Evolutionary conservation across 1,139 yeast species (phyloP).

Genomic region (Geotrichum candidum): DNA sequence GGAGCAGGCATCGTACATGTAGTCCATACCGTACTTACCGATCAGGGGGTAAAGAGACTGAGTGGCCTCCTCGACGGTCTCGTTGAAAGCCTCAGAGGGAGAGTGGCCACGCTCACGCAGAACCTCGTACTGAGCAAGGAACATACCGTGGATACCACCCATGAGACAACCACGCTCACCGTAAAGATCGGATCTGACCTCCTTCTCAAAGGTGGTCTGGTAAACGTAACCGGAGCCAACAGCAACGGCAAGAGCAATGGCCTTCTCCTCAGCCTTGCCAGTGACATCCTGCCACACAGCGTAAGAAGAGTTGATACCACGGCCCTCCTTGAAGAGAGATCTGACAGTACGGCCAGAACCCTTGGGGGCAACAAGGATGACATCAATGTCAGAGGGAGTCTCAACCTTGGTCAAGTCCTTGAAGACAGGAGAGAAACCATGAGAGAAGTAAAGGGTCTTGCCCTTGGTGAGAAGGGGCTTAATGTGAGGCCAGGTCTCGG

Average conservation of each 20-base stretch:
- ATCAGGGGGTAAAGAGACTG: constrained; percentile 98
- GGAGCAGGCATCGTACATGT: constrained; percentile 99
- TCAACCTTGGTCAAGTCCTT: constrained; percentile 94
- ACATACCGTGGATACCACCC: constrained; percentile 99
- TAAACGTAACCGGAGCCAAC: constrained; percentile 99
- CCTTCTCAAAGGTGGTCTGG: constrained; percentile 98
- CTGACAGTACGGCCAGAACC: constrained; percentile 99
- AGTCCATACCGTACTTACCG: constrained; percentile 99
- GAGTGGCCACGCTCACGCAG: constrained; percentile 99
- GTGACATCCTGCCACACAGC: constrained; percentile 99
- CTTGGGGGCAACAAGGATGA: constrained; percentile 98
- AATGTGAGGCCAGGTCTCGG: constrained; percentile 88
- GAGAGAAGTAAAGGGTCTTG: constrained; percentile 97
- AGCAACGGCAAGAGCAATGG: constrained; percentile 97
- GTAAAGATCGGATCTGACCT: constrained; percentile 97
- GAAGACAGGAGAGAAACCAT: constrained; percentile 99
- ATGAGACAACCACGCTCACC: constrained; percentile 99
- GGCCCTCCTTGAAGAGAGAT: constrained; percentile 98
- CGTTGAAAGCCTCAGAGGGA: constrained; percentile 99
- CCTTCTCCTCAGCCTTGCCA: constrained; percentile 99
- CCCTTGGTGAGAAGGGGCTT: constrained; percentile 93
- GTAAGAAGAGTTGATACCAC: constrained; percentile 98
- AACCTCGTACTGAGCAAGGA: constrained; percentile 99
- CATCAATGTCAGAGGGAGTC: constrained; percentile 92
- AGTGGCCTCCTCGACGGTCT: constrained; percentile 99